Base-by-base conservation (phyloP, 345 rosid genomes). In the Rhizophora mangle region DNA sequence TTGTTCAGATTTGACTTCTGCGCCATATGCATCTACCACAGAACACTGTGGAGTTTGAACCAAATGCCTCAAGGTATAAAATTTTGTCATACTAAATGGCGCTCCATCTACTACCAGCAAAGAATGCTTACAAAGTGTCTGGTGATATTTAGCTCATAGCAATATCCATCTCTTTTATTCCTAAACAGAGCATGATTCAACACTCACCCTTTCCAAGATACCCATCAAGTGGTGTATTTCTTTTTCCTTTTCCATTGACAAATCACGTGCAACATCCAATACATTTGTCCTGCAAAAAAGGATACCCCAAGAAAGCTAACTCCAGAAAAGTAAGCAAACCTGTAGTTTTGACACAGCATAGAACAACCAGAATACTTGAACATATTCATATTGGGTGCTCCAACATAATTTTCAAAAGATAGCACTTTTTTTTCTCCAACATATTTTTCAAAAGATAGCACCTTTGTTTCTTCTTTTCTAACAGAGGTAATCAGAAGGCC, bases 181-280 rank as follows among this genome's bases (percentile, higher is more conserved):
- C 27, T 11, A 37, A 55, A 68, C 16, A 64, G 54, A 22, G 10
- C 11, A 46, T n/a, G 29, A 36, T 22, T 47, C 18, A 31, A 68
- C 6, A 59, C 87, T 81, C 61, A 91, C 96, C 87, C 69, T 81
- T 67, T 83, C 83, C 74, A 88, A 81, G 70, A 73, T 72, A 66
- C 70, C 69, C 72, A 55, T 82, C 85, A 93, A 77, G 62, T 57
- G 68, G 74, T 74, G 75, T 74, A 89, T 83, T 81, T 89, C 93
- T 7, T 70, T 73, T 76, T 85, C 78, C 88, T 88, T 89, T 3
- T 79, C 79, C 24, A 75, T 60, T 61, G 88, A 76, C 54, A 91
- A 39, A 80, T 78, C 76, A 47, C 62, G 67, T 58, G 82, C 81
- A 34, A 83, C 71, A 49, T 87, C 96, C 79, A 69, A 74, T 66